Evolutionary conservation across 2,329 filamentous ascomycete genomes (phyloP), one percentile per base, ranked within the genome.

Genomic region (Chaetomiaceae sp.): DNA sequence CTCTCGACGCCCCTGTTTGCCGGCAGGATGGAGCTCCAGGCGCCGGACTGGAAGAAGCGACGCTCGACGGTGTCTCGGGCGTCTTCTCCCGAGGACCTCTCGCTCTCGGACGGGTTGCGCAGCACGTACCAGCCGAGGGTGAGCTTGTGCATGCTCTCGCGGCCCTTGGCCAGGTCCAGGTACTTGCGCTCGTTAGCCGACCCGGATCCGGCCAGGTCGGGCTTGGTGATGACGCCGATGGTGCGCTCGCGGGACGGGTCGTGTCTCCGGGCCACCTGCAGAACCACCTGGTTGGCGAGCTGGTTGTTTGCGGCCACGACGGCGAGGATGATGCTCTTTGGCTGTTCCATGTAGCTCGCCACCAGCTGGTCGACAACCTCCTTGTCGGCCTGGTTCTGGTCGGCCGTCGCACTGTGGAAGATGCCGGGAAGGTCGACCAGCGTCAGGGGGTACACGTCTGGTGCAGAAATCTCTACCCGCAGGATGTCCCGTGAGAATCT

Each of bases 371-470:
- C 56, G 17, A 83, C 75, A 3, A 75, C 58, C 4, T 71, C 62
- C 3, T 74, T 70, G 44, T 77, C 75, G 1, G 63, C 61, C 4
- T 61, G 64, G 3, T 71, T 71, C 53, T 80, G 73, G 2, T 71
- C 64, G 29, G 73, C 72, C 3, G 70, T 75, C 19, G 71, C 65
- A 0, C 70, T 71, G 38, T 76, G 72, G 45, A 79, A 77, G 19
- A 84, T 66, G 1, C 81, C 80, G 0, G 80, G 80, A 3, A 83
- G 68, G 62, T 84, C 80, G 11, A 84, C 78, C 17, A 84, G 71
- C 0, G 80, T 83, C 20, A 84, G 68, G n/a, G 80, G 75, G 14
- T 72, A 74, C 8, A 71, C 67, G 11, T 71, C 63, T 0, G 78
- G 75, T 0, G 76, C 75, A 2, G 66, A 66, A 12, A 80, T 69